A percentile compares a stretch with the other conserved stretches of the same genome.
Evolutionary conservation across 164 flowering plant species (phyloP).

Genomic region (Stephania yunnanensis): DNA sequence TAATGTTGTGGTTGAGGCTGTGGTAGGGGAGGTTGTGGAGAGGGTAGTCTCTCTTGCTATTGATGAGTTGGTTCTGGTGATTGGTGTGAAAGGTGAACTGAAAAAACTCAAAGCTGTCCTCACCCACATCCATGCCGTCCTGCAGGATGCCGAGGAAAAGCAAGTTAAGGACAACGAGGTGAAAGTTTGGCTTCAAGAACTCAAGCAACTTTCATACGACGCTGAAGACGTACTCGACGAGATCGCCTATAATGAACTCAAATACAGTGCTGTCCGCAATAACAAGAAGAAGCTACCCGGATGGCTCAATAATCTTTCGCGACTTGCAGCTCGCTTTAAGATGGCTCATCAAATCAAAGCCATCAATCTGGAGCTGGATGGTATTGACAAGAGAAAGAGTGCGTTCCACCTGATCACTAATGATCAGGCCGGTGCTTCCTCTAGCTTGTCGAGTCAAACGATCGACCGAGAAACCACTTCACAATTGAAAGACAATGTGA

Average conservation of each 20-base stretch:
- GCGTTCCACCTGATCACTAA: background rate
- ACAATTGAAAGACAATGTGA: background rate
- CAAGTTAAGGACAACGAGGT: background rate
- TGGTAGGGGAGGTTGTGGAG: background rate
- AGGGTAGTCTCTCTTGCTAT: background rate
- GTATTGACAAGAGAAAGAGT: background rate
- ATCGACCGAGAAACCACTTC: too few relatives aligned
- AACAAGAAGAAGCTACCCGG: background rate
- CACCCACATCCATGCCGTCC: background rate
- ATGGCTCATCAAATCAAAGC: too few relatives aligned
- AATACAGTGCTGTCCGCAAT: background rate
- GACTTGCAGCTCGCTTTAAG: too few relatives aligned
- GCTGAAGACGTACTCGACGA: background rate
- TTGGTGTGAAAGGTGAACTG: background rate
- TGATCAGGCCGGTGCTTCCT: too few relatives aligned
- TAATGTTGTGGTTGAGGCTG: too few relatives aligned
- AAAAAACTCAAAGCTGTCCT: background rate
- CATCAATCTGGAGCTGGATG: background rate
- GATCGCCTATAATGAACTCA: background rate
- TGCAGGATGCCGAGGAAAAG: background rate
- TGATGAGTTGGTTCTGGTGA: background rate
- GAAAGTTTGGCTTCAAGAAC: background rate
- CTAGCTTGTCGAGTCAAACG: too few relatives aligned
- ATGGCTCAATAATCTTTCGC: background rate
- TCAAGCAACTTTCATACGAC: background rate